phyloP scores from a whole-genome alignment of 2,329 filamentous ascomycete genomes.

The Aspergillus niger region DNA sequence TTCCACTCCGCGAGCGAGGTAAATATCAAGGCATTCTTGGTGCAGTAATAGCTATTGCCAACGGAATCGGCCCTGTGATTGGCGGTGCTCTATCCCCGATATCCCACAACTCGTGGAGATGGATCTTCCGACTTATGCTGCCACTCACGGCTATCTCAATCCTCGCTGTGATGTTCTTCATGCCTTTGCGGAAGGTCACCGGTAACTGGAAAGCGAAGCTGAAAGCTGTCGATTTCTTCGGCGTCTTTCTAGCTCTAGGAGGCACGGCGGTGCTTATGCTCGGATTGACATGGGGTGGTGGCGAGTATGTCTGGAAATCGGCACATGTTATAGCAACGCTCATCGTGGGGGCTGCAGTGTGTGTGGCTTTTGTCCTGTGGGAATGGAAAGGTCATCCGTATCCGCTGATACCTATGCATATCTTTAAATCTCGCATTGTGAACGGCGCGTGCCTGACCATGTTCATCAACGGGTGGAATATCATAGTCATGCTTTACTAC shows the following conservation, averaged over 20 bases:
- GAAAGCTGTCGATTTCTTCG: constrained; percentile 55
- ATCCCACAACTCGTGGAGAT: constrained; percentile 52
- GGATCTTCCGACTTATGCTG: constrained; percentile 59
- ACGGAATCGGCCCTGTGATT: constrained; percentile 58
- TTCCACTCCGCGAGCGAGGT: constrained; percentile 60
- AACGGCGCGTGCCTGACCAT: constrained; percentile 59
- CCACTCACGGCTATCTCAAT: constrained; percentile 55
- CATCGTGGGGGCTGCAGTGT: constrained; percentile 48
- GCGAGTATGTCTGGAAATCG: constrained; percentile 59
- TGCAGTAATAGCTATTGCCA: constrained; percentile 56
- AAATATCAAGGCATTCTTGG: constrained; percentile 61
- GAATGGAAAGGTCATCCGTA: constrained; percentile 36
- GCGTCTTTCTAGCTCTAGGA: constrained; percentile 50
- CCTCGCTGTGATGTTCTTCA: constrained; percentile 54
- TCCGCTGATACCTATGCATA: constrained; percentile 46
- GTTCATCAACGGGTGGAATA: constrained; percentile 63
- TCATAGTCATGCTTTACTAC: constrained; percentile 63
- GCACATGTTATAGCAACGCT: constrained; percentile 58
- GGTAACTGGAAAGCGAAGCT: constrained; percentile 56
- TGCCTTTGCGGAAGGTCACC: constrained; percentile 58
- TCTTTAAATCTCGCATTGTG: constrained; percentile 57
- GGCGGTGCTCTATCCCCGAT: constrained; percentile 55
- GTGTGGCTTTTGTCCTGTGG: constrained; percentile 33
- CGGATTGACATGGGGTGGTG: constrained; percentile 62
- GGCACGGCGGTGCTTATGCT: constrained; percentile 51